Base-by-base conservation (phyloP, 305 asterid species). In the Fraxinus sp. region DNA sequence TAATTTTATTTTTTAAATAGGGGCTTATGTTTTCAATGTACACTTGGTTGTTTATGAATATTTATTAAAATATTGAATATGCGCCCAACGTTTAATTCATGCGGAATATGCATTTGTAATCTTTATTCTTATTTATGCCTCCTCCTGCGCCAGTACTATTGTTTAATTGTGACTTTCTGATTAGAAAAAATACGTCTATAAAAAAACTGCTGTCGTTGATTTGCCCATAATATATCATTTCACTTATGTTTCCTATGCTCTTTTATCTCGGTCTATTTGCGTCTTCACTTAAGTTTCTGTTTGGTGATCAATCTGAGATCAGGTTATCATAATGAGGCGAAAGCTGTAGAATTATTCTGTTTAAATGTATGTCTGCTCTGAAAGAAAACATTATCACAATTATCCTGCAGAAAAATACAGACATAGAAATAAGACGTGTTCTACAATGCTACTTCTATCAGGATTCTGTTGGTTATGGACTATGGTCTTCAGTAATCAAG, bases 401-500 rank as follows among this genome's bases (percentile, higher is more conserved):
- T 28, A 26, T 68, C 35, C 62, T 52, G 46, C 66, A 62, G 64
- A 76, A n/a, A 68, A 71, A n/a, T 62, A 70, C 78, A 32, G 13
- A 37, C 76, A 14, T 6, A 8, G 59, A 75, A 41, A 75, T 33
- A 64, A 46, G 76, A 35, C 20, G 2, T 70, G 74, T 24, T 74
- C 64, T 41, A 41, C 77, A 18, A 32, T 83, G 83, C 68, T 81
- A 33, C 5, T 71, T 71, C 76, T 30, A 32, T 71, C 26, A 71
- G 76, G 44, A 7, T 14, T 71, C 44, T 32, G 24, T 46, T 71
- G 77, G 78, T 80, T 81, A 7, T 62, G 49, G 59, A 18, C 66
- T n/a, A 55, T 55, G 66, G 26, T 55, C 26, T 55, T 70, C 75
- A 28, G 24, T 70, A 14, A 70, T 72, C 82, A 79, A 77, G 77